Base-by-base conservation (phyloP, 129 eudicot species). In the Dittrichia graveolens region DNA sequence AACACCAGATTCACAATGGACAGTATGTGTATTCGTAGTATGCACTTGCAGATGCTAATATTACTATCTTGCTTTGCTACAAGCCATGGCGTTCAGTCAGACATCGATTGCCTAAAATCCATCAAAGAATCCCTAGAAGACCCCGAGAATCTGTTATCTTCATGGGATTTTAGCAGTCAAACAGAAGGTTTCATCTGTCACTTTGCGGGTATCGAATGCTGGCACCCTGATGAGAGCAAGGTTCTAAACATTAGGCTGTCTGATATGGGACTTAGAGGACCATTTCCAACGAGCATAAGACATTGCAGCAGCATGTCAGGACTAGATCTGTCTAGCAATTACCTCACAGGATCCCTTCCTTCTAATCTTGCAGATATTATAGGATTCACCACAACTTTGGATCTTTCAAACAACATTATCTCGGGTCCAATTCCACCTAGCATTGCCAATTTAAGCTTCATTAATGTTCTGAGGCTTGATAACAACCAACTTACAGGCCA, bases 191-290 rank as follows among this genome's bases (percentile, higher is more conserved):
- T 34, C 47, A 37, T 81, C 5, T 81, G 89, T 65, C 19, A 6
- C 13, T 84, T 74, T 44, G 12, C 16, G 16, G 85, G 85, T 35
- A 37, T 81, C 19, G 76, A 78, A 0, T 81, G 89, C 13, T 85
- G 86, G 89, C 79, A 65, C 24, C 76, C 67, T 8, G 84, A 71
- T 19, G 81, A 81, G 35, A 66, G 7, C 61, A 74, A n/a, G 77
- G 80, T 85, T 39, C 9, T 81, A 49, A 81, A 59, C 3, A 8
- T 85, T 40, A 4, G 6, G 0, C 72, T 85, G 5, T 0, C 69
- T 6, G 82, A 53, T 58, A 78, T 75, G 86, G 89, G 82, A 35
- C 83, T 85, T 4, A 61, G 31, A 62, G 85, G 89, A 5, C 7
- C 58, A 6, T 81, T 84, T 66, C 89, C 89, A 12, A 8, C 38